Conservation (phyloP, 371 early-diverging fungal species). For the Mycotypha africana region DNA sequence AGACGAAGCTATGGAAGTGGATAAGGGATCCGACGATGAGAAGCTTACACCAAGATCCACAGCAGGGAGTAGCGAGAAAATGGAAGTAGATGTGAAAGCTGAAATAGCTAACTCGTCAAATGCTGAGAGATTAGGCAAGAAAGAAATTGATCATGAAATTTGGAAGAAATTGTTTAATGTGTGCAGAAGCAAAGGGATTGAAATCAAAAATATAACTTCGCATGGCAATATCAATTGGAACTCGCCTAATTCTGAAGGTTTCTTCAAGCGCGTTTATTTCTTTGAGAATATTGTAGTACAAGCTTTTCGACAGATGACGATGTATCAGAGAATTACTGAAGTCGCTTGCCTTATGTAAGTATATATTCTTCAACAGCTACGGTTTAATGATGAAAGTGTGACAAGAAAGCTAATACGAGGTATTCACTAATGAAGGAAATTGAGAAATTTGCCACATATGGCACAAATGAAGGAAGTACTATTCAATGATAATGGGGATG, state of each 20-base stretch:
- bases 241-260: slow-evolving; percentile 44
- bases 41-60: slow-evolving; percentile 5
- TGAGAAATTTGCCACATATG: slow-evolving; percentile 39
- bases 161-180: slow-evolving; percentile 30
- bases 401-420: too few species aligned
- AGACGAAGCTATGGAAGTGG: slow-evolving; percentile 22
- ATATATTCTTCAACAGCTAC: neutral
- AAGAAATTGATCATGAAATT: slow-evolving; percentile 27
- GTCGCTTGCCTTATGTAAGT: slow-evolving; percentile 47
- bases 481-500: slow-evolving; percentile 41
- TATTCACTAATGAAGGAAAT: slow-evolving; percentile 41
- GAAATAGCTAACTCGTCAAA: slow-evolving; percentile 5
- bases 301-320: slow-evolving; percentile 46
- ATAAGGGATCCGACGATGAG: slow-evolving; percentile 23
- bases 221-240: slow-evolving; percentile 35
- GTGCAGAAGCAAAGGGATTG: slow-evolving; percentile 30
- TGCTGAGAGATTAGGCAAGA: slow-evolving; percentile 10
- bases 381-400: too few species aligned
- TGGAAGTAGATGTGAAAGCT: slow-evolving; percentile 5
- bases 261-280: slow-evolving; percentile 47
- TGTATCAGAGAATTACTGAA: slow-evolving; percentile 49
- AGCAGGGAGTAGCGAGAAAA: slow-evolving; percentile 6
- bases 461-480: slow-evolving; percentile 42
- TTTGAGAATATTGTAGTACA: slow-evolving; percentile 41
- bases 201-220: slow-evolving; percentile 24